These are phyloP conservation scores for Solanum pinnatisectum DNA, from an alignment of 257 asterid genomes.

Conservation along the genomic window DNA sequence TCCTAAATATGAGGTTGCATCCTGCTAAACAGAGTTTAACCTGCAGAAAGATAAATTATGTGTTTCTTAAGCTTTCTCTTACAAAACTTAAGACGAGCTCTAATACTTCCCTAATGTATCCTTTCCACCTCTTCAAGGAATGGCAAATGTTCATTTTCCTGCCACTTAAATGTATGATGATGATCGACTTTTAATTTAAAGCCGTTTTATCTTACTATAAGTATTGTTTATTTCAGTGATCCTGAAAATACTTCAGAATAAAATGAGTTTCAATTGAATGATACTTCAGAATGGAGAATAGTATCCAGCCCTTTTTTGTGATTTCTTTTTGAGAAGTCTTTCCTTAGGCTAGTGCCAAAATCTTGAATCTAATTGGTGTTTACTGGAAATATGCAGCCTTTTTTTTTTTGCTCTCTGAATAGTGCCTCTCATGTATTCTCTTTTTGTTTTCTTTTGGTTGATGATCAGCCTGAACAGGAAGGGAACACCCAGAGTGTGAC, in stretches of 20 bases:
- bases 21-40: not conserved
- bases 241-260: not conserved
- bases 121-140: not conserved
- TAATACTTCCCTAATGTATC: not conserved
- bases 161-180: not conserved
- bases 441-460: constrained; percentile 15
- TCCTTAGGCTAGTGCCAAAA: not conserved
- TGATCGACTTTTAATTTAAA: not conserved
- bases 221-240: not conserved
- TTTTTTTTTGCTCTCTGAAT: not conserved
- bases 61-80: not conserved
- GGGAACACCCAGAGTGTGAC: constrained; percentile 7
- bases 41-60: not conserved
- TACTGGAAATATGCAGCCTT: not conserved
- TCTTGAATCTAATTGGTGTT: not conserved
- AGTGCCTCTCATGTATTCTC: not conserved
- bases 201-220: not conserved
- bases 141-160: not conserved
- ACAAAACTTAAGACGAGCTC: not conserved
- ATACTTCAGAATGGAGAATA: not conserved
- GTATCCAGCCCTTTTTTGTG: not conserved
- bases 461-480: constrained; percentile 13
- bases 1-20: not conserved
- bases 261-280: not conserved
- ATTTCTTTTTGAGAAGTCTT: not conserved